Conservation (phyloP, 2,329 filamentous ascomycete species). For the Leptographium procerum region DNA sequence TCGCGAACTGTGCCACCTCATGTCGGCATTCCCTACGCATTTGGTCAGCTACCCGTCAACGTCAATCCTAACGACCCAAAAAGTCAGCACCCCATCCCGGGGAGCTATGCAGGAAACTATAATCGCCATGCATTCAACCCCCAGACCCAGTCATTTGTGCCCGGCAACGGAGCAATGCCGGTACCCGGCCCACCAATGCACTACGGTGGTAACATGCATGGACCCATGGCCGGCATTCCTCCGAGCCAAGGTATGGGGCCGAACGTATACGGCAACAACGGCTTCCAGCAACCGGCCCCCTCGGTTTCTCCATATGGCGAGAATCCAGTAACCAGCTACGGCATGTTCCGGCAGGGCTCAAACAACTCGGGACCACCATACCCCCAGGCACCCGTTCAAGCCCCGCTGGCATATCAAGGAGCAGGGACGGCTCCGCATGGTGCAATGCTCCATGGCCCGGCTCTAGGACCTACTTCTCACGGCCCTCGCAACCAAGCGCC, state of each 20-base stretch:
- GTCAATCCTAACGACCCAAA: slow-evolving; percentile 60
- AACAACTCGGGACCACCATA: slow-evolving; percentile 43
- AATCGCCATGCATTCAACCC: slow-evolving; percentile 85
- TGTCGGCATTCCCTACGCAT: slow-evolving; percentile 53
- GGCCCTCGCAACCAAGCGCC: background rate
- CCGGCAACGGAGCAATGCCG: slow-evolving; percentile 38
- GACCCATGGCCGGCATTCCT: background rate
- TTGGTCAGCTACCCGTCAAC: slow-evolving; percentile 64
- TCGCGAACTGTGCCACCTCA: slow-evolving; percentile 12
- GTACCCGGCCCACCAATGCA: slow-evolving; percentile 29
- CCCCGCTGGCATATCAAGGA: background rate
- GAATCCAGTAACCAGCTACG: slow-evolving; percentile 29
- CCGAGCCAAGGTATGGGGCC: background rate
- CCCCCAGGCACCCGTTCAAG: slow-evolving; percentile 23
- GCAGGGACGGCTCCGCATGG: background rate
- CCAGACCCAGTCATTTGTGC: slow-evolving; percentile 85
- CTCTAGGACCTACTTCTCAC: background rate
- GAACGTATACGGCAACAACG: slow-evolving; percentile 7
- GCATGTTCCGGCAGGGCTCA: slow-evolving; percentile 46
- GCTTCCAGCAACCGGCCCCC: slow-evolving; percentile 32
- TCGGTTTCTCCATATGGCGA: slow-evolving; percentile 30
- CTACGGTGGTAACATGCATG: slow-evolving; percentile 23
- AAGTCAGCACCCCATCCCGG: slow-evolving; percentile 71
- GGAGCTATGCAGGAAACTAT: slow-evolving; percentile 47
- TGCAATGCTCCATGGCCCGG: slow-evolving; percentile 8